Percentiles rank a stretch among this genome's conserved stretches.
These are phyloP conservation scores for Amoeboaphelidium occidentale DNA, from an alignment of 371 early-diverging fungal genomes.

Conservation along the genomic window DNA sequence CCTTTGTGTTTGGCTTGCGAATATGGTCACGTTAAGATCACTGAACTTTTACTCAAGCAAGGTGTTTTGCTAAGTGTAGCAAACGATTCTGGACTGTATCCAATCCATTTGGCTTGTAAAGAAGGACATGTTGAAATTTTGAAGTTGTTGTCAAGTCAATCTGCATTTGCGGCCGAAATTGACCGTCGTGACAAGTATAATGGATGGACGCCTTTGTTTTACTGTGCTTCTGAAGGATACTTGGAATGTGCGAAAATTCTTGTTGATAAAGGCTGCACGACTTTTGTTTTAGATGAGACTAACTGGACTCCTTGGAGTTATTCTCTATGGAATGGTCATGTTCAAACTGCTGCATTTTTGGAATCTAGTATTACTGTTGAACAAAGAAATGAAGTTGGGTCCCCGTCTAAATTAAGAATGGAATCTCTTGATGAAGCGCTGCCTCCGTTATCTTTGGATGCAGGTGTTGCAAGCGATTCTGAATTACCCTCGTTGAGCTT, in stretches of 20 bases:
- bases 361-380: neutral
- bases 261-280: conserved; percentile 47
- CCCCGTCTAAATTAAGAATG: neutral
- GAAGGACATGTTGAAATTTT: conserved; percentile 55
- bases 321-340: conserved; percentile 21
- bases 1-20: too few relatives aligned
- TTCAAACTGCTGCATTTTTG: conserved; percentile 15
- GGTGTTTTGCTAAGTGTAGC: conserved; percentile 30
- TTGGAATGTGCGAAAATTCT: conserved; percentile 48
- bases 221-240: conserved; percentile 78
- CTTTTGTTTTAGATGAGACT: conserved; percentile 52
- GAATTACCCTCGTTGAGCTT: conserved; percentile 53
- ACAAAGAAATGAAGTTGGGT: neutral
- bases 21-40: conserved; percentile 66
- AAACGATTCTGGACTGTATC: conserved; percentile 49
- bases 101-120: conserved; percentile 63
- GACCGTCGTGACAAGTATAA: conserved; percentile 62
- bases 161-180: conserved; percentile 39
- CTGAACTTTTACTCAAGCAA: conserved; percentile 36
- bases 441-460: conserved; percentile 2
- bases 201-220: conserved; percentile 86
- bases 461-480: conserved; percentile 1
- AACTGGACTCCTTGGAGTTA: conserved; percentile 42
- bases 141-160: conserved; percentile 41
- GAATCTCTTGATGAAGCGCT: neutral